These are phyloP conservation scores for Botryosphaeria dothidea DNA, from an alignment of 2,329 filamentous ascomycete species.

Conservation along the genomic window DNA sequence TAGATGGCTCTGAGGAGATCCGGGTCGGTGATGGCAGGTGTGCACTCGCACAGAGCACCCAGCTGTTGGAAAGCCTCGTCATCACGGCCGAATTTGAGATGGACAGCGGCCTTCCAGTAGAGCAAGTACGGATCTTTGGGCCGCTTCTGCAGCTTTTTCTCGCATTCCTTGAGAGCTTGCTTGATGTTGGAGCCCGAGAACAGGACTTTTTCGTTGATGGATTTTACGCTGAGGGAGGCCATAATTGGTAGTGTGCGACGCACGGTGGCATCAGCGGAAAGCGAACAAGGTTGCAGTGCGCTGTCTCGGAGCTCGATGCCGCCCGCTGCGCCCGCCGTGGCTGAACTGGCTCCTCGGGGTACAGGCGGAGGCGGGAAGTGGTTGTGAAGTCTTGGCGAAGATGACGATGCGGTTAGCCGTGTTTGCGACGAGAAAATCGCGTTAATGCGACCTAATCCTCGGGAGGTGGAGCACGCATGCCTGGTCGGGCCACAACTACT, in stretches of 20 bases:
- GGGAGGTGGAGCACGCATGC: constrained; percentile 10
- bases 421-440: constrained; percentile 2
- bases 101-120: constrained; percentile 17
- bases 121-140: constrained; percentile 37
- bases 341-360: not conserved
- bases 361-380: not conserved
- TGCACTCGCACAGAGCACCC: constrained; percentile 1
- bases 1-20: constrained; percentile 14
- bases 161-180: constrained; percentile 31
- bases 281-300: not conserved
- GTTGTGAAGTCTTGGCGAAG: constrained; percentile 4
- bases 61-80: constrained; percentile 19
- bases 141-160: constrained; percentile 37
- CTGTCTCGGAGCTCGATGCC: not conserved
- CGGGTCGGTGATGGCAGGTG: constrained; percentile 11
- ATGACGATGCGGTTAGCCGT: constrained; percentile 4
- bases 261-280: constrained; percentile 4
- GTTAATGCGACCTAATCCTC: constrained; percentile 10
- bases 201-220: constrained; percentile 17
- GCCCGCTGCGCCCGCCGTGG: not conserved
- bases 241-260: constrained; percentile 11
- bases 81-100: constrained; percentile 19
- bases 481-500: constrained; percentile 1
- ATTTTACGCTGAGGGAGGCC: constrained; percentile 14
- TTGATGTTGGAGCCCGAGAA: constrained; percentile 18